Conservation (phyloP, 805 yeast genomes). For the Candida berthetii region DNA sequence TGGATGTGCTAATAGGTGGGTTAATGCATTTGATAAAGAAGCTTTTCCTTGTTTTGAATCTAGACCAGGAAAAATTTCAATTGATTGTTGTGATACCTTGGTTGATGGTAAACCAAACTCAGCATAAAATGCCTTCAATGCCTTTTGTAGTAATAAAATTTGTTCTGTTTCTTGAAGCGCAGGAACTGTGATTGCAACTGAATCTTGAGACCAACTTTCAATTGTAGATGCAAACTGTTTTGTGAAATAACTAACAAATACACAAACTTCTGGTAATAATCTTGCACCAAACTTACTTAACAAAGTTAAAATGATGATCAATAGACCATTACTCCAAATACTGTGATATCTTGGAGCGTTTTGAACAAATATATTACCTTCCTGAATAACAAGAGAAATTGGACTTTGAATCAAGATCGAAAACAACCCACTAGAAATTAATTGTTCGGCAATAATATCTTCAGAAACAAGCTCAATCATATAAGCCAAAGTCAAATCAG, state of each 20-base stretch:
- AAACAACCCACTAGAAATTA: slow-evolving; percentile 60
- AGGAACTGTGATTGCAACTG: slow-evolving; percentile 41
- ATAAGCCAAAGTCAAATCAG: slow-evolving; percentile 64
- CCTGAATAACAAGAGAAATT: slow-evolving; percentile 57
- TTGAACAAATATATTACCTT: slow-evolving; percentile 53
- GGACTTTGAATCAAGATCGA: slow-evolving; percentile 69
- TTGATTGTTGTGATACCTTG: slow-evolving; percentile 11
- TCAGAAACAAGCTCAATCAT: slow-evolving; percentile 62
- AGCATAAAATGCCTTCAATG: slow-evolving; percentile 47
- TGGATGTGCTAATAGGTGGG: slow-evolving; percentile 79
- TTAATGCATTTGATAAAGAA: slow-evolving; percentile 55
- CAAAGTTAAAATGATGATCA: slow-evolving; percentile 58
- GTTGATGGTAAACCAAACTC: slow-evolving; percentile 34
- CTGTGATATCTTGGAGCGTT: slow-evolving; percentile 53
- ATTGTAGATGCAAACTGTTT: slow-evolving; percentile 62
- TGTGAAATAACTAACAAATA: slow-evolving; percentile 56
- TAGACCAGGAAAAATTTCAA: slow-evolving; percentile 47
- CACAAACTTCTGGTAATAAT: slow-evolving; percentile 56
- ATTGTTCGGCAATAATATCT: slow-evolving; percentile 57
- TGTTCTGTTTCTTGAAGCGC: slow-evolving; percentile 62
- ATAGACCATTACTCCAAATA: slow-evolving; percentile 82
- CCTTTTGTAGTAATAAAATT: slow-evolving; percentile 55
- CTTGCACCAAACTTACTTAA: slow-evolving; percentile 58
- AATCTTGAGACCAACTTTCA: slow-evolving; percentile 61
- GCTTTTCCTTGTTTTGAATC: slow-evolving; percentile 53